A percentile compares a stretch with the other conserved stretches of the same genome.
phyloP scores from a whole-genome alignment of 1,139 yeast genomes.

The Lodderomyces jiufengensis region DNA sequence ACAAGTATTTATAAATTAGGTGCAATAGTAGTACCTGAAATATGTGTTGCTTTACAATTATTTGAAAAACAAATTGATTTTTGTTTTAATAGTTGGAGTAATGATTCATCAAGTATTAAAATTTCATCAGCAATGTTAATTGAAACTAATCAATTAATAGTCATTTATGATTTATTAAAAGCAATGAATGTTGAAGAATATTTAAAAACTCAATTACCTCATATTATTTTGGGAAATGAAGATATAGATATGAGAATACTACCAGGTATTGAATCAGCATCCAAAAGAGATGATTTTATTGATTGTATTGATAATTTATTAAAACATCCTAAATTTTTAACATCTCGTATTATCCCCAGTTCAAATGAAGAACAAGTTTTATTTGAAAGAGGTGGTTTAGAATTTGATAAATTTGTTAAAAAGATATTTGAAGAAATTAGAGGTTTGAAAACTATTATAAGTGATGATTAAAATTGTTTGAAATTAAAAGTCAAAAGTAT shows the following conservation, averaged over 20 bases:
- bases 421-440: slow-evolving; percentile 52
- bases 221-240: slow-evolving; percentile 4
- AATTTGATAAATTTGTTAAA: slow-evolving; percentile 41
- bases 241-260: slow-evolving; percentile 35
- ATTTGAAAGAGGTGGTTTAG: slow-evolving; percentile 43
- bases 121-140: slow-evolving; percentile 65
- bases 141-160: slow-evolving; percentile 76
- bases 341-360: slow-evolving; percentile 64
- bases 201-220: slow-evolving; percentile 16
- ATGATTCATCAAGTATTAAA: slow-evolving; percentile 48
- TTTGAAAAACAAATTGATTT: slow-evolving; percentile 65
- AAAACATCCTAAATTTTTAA: slow-evolving; percentile 81
- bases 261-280: slow-evolving; percentile 60
- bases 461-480: too few species aligned
- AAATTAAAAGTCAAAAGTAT: too few species aligned
- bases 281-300: slow-evolving; percentile 54
- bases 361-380: slow-evolving; percentile 61
- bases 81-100: slow-evolving; percentile 69
- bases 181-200: slow-evolving; percentile 46
- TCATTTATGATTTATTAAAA: slow-evolving; percentile 58
- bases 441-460: slow-evolving; percentile 36
- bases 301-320: slow-evolving; percentile 64
- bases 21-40: slow-evolving; percentile 58
- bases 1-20: slow-evolving; percentile 63
- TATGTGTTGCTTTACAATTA: slow-evolving; percentile 58